These are phyloP conservation scores for Canavalia gladiata DNA, from an alignment of 306 rosid species.

Conservation along the genomic window DNA sequence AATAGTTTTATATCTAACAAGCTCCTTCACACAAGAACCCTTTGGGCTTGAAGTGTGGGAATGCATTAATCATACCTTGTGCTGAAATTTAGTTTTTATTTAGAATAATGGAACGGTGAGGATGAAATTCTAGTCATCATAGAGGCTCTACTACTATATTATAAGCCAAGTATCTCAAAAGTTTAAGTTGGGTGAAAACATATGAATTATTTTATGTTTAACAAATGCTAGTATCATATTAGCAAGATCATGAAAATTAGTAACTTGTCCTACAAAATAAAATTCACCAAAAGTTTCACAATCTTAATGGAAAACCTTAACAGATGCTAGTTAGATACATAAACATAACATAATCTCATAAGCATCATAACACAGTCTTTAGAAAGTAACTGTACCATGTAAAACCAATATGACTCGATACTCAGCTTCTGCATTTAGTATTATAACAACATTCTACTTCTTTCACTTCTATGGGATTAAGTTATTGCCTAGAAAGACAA, in stretches of 20 bases:
- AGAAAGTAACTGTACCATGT: background rate
- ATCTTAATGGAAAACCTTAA: background rate
- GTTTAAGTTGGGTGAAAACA: background rate
- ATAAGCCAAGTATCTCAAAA: background rate
- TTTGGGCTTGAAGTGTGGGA: background rate
- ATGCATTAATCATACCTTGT: background rate
- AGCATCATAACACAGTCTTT: background rate
- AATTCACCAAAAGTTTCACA: background rate
- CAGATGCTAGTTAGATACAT: background rate
- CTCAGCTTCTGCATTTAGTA: too few relatives aligned
- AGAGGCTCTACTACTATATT: conserved; percentile 2
- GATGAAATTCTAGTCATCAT: background rate
- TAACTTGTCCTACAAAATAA: background rate
- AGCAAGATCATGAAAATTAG: background rate
- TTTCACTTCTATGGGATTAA: too few relatives aligned
- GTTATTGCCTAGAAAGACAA: too few relatives aligned
- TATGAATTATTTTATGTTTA: background rate
- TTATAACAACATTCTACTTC: too few relatives aligned
- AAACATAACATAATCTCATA: background rate
- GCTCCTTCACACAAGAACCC: background rate
- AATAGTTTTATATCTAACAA: conserved; percentile 1
- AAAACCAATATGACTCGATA: background rate
- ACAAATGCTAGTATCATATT: background rate
- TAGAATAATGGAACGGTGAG: background rate
- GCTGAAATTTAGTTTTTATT: background rate